Evolutionary conservation across 2,329 filamentous ascomycete species (phyloP).

Genomic region (Escovopsis sp.): DNA sequence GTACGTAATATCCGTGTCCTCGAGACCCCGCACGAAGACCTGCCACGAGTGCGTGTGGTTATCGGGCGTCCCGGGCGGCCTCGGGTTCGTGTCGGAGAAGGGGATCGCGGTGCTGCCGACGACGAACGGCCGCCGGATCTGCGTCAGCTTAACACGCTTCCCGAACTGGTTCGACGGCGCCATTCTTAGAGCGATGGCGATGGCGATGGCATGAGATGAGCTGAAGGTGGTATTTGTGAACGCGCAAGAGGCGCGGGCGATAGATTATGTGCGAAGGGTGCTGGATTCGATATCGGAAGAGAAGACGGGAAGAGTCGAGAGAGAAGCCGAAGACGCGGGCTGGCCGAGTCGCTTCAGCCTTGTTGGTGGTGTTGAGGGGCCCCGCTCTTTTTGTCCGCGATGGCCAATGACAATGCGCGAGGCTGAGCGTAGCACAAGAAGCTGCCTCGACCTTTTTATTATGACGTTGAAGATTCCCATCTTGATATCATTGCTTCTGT

Average conservation of each 20-base stretch:
- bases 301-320: not conserved
- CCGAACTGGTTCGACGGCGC: constrained; percentile 42
- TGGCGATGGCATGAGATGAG: not conserved
- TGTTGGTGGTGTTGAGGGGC: constrained; percentile 3
- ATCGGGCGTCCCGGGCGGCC: constrained; percentile 60
- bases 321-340: constrained; percentile 1
- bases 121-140: constrained; percentile 52
- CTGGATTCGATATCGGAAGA: not conserved
- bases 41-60: constrained; percentile 97
- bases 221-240: not conserved
- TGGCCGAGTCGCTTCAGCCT: constrained; percentile 3
- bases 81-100: constrained; percentile 67
- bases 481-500: too few species aligned
- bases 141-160: constrained; percentile 50
- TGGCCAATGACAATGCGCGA: not conserved
- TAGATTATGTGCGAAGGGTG: not conserved
- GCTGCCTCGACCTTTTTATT: not conserved
- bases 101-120: constrained; percentile 69
- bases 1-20: constrained; percentile 81
- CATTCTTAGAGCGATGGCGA: constrained; percentile 25
- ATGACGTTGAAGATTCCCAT: not conserved
- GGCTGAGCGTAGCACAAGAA: not conserved
- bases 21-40: constrained; percentile 82
- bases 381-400: not conserved
- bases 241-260: not conserved